Base-by-base conservation (phyloP, 1,139 yeast genomes). In the Wickerhamomyces sp. region DNA sequence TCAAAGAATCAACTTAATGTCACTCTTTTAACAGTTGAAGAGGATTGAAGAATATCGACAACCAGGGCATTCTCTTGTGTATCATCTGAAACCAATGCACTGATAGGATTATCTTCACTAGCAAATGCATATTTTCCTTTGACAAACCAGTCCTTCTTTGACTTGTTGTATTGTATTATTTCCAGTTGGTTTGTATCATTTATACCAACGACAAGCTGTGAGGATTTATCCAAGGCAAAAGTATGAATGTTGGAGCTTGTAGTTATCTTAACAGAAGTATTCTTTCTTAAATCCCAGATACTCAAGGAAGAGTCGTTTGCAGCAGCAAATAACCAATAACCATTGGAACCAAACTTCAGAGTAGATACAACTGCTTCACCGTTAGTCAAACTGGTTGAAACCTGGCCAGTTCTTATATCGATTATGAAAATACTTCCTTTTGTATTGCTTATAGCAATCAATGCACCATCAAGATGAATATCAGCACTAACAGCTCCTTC, bases 401-500 rank as follows among this genome's bases (percentile, higher is more conserved):
- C 49, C 14, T 62, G 61, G 4, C 75, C 73, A 23, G 64, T 65
- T 11, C 73, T 63, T 27, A 79, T 53, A 47, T 76, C 77, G 53
- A 66, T 71, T 7, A 81, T 64, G 6, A 62, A 58, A 10, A 80
- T 67, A 7, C 64, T 57, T 2, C 74, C 76, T 8, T 62, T 54
- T 7, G 56, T 48, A 7, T 66, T 61, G 0, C 81, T 82, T 11
- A 77, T 58, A 0, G 81, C 85, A 6, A 81, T 56, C 23, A 84
- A 62, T 4, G 75, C 73, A 13, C 93, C 93, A 61, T 84, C 93
- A 5, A 78, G 78, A 55, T 84, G 93, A 30, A 84, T 66, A 34
- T 64, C 75, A 26, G 71, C 73, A 5, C 69, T 53, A 1, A 62
- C 55, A 27, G 65, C 35, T 37, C 41, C 47, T 11, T 49, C 23